Conservation (phyloP, 768 basidiomycete genomes). For the Lanmaoa rubissima region DNA sequence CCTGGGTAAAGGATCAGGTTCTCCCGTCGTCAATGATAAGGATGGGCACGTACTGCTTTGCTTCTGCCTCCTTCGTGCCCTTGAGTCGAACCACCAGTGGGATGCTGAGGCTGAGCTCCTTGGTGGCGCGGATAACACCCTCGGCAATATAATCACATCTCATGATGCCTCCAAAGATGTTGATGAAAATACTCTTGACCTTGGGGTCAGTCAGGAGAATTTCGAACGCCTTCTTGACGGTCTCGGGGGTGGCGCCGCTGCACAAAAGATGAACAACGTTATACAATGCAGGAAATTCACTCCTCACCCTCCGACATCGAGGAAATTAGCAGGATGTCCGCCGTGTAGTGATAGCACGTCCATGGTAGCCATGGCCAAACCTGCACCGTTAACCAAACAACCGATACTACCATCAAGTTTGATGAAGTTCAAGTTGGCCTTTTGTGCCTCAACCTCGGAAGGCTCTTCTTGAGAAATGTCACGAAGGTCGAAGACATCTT, state of each 20-base stretch:
- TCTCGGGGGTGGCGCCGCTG: slow-evolving; percentile 97
- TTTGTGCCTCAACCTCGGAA: slow-evolving; percentile 96
- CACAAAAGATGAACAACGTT: background rate
- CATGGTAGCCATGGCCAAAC: slow-evolving; percentile 99
- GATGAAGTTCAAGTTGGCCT: slow-evolving; percentile 96
- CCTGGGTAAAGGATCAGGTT: slow-evolving; percentile 41
- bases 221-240: slow-evolving; percentile 99
- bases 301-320: slow-evolving; percentile 90
- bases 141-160: slow-evolving; percentile 98
- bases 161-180: slow-evolving; percentile 99
- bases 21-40: background rate
- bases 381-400: slow-evolving; percentile 97
- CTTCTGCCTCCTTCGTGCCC: slow-evolving; percentile 95
- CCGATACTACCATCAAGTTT: slow-evolving; percentile 97
- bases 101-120: slow-evolving; percentile 80
- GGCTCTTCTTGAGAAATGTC: slow-evolving; percentile 95
- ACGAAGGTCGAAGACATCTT: slow-evolving; percentile 83
- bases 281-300: slow-evolving; percentile 13
- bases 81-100: slow-evolving; percentile 94
- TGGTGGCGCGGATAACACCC: slow-evolving; percentile 97
- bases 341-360: slow-evolving; percentile 97
- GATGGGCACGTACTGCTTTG: slow-evolving; percentile 72
- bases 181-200: slow-evolving; percentile 98
- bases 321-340: slow-evolving; percentile 96
- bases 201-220: slow-evolving; percentile 86